These are phyloP conservation scores for Leccinellum albellum DNA, from an alignment of 768 basidiomycete species.

Conservation along the genomic window DNA sequence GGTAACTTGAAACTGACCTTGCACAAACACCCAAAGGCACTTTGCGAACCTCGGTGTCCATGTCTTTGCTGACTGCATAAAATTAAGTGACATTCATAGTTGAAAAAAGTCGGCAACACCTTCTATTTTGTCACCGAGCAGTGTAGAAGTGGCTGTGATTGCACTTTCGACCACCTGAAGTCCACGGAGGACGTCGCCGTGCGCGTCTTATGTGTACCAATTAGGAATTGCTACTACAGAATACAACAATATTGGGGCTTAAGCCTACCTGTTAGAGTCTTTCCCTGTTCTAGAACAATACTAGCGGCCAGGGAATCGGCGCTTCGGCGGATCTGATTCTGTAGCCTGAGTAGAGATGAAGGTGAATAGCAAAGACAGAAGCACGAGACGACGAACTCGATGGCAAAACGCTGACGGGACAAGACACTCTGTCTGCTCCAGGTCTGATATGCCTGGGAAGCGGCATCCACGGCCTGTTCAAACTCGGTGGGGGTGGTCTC, in stretches of 20 bases:
- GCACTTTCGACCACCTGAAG: constrained; percentile 86
- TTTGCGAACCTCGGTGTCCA: constrained; percentile 88
- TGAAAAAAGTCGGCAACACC: constrained; percentile 40
- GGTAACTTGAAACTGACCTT: constrained; percentile 33
- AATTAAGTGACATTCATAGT: constrained; percentile 14
- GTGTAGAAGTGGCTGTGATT: constrained; percentile 72
- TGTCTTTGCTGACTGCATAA: constrained; percentile 78
- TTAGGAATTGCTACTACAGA: not conserved
- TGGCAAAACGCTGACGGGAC: constrained; percentile 79
- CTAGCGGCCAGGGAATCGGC: constrained; percentile 81
- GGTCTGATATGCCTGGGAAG: constrained; percentile 78
- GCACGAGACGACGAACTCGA: constrained; percentile 62
- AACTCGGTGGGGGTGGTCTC: constrained; percentile 84
- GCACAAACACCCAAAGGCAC: constrained; percentile 88
- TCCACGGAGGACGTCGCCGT: constrained; percentile 90
- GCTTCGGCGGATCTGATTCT: constrained; percentile 81
- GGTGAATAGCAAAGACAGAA: constrained; percentile 2
- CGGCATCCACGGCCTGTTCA: constrained; percentile 75
- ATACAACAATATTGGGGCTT: not conserved
- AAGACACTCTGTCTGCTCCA: constrained; percentile 88
- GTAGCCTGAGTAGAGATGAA: constrained; percentile 54
- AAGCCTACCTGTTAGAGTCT: constrained; percentile 75
- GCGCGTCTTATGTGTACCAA: constrained; percentile 60
- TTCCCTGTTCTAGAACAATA: constrained; percentile 95
- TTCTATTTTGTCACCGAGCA: constrained; percentile 92